Evolutionary conservation across 768 basidiomycete species (phyloP), one percentile per base, ranked within the genome.

Genomic region (Podaxis sp.): DNA sequence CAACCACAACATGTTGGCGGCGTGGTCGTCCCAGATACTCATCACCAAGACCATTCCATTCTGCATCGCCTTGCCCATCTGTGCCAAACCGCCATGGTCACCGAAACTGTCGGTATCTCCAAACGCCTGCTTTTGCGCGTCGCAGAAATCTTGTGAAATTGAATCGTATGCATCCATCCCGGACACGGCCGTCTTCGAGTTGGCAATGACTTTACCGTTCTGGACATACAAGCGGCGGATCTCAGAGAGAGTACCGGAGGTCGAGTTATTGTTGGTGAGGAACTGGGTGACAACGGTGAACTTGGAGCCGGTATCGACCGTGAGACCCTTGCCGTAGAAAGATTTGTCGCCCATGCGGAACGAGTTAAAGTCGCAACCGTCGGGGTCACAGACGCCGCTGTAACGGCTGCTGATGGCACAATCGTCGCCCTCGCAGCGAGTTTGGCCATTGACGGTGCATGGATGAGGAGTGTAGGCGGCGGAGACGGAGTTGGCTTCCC

Each of bases 1-100:
- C 68, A 79, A 75, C 73, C 79, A 79, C 58, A 79, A 73, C 79
- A 80, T 79, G 64, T 72, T 67, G 36, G 72, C 76, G 15, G 62
- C 60, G 40, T 70, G 67, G 61, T 70, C 69, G 36, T 70, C 65
- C 69, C 67, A 67, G 36, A 73, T 75, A 68, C 69, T 71, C 67
- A 81, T 66, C 40, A 75, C 76, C 55, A 80, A 73, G n/a, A 78
- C 80, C 68, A 78, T 74, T 12, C 80, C 78, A 15, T 61, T 56
- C 3, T 55, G 55, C 43, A 67, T 47, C 24, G 58, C 55, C 4
- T 24, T n/a, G 36, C 61, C 64, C 63, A 71, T 71, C 25, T 63
- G 65, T 17, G 64, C 55, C 27, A 70, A 49, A 29, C 68, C 66
- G 40, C 66, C 68, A 27, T 67, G 25, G 41, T 64, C 22, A 33